Evolutionary conservation across 768 basidiomycete species (phyloP).

Genomic region (Pleurotus giganteus): DNA sequence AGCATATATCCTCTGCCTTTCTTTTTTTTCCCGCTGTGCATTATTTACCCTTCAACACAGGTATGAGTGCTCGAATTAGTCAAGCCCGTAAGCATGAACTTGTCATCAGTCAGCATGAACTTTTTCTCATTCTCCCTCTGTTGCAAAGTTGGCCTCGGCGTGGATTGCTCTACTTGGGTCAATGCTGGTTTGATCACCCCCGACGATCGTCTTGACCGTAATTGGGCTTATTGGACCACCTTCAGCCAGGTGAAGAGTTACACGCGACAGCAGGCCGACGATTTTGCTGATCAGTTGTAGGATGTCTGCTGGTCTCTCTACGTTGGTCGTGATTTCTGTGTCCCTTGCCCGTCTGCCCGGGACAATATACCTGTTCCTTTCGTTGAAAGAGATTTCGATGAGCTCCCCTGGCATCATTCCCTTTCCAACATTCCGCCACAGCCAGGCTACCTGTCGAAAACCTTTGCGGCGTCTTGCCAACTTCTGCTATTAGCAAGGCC

Average conservation of each 20-base stretch:
- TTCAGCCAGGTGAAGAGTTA: conserved; percentile 42
- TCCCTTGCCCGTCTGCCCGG: conserved; percentile 34
- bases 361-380: conserved; percentile 44
- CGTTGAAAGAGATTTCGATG: conserved; percentile 48
- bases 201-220: conserved; percentile 53
- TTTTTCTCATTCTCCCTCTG: conserved; percentile 4
- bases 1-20: conserved; percentile 32
- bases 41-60: conserved; percentile 24
- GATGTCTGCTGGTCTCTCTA: conserved; percentile 67
- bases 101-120: not conserved
- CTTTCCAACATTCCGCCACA: conserved; percentile 37
- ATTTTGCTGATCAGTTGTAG: conserved; percentile 20
- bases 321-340: conserved; percentile 59
- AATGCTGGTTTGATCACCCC: conserved; percentile 48
- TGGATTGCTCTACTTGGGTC: conserved; percentile 59
- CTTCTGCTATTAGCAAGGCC: conserved; percentile 46
- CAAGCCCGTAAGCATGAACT: conserved; percentile 48
- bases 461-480: conserved; percentile 48
- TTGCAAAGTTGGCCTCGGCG: conserved; percentile 48
- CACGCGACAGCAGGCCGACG: not conserved
- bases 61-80: conserved; percentile 56
- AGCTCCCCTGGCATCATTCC: conserved; percentile 42
- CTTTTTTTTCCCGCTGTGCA: not conserved
- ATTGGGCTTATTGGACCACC: conserved; percentile 60
- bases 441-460: conserved; percentile 41